Conservation (phyloP, 169 alveolate genomes). For the Plasmodium reichenowi region DNA sequence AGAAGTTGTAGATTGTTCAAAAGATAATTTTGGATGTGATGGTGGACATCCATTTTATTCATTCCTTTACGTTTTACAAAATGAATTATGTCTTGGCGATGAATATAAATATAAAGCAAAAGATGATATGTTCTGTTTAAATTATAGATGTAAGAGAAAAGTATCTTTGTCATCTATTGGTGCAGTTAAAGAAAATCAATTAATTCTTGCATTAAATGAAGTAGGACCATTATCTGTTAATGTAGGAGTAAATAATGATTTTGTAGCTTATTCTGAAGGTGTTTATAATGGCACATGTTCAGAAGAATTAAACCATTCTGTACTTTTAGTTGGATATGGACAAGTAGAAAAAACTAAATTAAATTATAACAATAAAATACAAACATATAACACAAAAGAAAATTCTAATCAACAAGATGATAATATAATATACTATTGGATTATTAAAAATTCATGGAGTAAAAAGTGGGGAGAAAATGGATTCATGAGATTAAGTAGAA, state of each 20-base stretch:
- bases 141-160: constrained; percentile 75
- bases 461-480: constrained; percentile 91
- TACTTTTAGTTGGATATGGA: constrained; percentile 90
- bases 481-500: constrained; percentile 82
- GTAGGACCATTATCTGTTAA: constrained; percentile 91
- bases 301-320: constrained; percentile 87
- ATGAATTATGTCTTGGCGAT: constrained; percentile 83
- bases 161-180: constrained; percentile 56
- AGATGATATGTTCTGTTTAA: constrained; percentile 70
- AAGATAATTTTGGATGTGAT: constrained; percentile 83
- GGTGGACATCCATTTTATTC: constrained; percentile 92
- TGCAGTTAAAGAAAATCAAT: constrained; percentile 69
- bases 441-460: constrained; percentile 91
- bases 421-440: constrained; percentile 83
- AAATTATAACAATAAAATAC: constrained; percentile 17
- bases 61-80: constrained; percentile 84
- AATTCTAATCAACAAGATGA: constrained; percentile 11
- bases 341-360: constrained; percentile 25
- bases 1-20: constrained; percentile 91
- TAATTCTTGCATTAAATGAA: constrained; percentile 78
- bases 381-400: not conserved
- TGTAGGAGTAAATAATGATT: constrained; percentile 91
- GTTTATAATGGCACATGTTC: constrained; percentile 82
- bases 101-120: constrained; percentile 85
- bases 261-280: constrained; percentile 88